These are phyloP conservation scores for Ogataea kodamae DNA, from an alignment of 805 yeast species.

Conservation along the genomic window DNA sequence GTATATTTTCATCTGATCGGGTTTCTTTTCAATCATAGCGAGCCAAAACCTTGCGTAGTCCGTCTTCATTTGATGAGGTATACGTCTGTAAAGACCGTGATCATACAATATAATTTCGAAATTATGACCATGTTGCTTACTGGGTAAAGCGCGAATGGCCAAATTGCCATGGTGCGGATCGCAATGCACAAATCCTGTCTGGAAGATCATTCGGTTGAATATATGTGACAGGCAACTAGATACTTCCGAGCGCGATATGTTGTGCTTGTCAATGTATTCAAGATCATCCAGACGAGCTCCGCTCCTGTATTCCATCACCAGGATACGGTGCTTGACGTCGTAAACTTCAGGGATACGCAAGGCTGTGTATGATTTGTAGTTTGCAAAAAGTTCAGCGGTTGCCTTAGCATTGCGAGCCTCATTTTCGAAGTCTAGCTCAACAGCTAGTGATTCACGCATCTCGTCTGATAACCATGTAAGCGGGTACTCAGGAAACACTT, in stretches of 20 bases:
- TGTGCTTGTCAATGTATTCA: constrained; percentile 54
- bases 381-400: constrained; percentile 66
- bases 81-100: constrained; percentile 89
- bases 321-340: constrained; percentile 62
- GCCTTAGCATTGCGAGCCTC: constrained; percentile 79
- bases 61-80: constrained; percentile 70
- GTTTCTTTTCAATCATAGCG: constrained; percentile 71
- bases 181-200: constrained; percentile 90
- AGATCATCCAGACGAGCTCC: constrained; percentile 84
- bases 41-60: constrained; percentile 93
- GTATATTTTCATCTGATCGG: constrained; percentile 61
- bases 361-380: constrained; percentile 61
- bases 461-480: constrained; percentile 95
- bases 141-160: constrained; percentile 59
- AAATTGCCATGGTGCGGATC: constrained; percentile 98
- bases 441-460: constrained; percentile 76
- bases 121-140: constrained; percentile 47
- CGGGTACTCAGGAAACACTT: constrained; percentile 90
- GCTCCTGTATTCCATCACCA: constrained; percentile 81
- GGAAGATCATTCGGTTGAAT: constrained; percentile 92
- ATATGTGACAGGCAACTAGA: constrained; percentile 83
- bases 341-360: constrained; percentile 72
- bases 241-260: constrained; percentile 73
- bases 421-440: constrained; percentile 83
- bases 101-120: constrained; percentile 92